Evolutionary conservation across 2,329 filamentous ascomycete genomes (phyloP), one percentile per base, ranked within the genome.

Genomic region (Xylaria sp.): DNA sequence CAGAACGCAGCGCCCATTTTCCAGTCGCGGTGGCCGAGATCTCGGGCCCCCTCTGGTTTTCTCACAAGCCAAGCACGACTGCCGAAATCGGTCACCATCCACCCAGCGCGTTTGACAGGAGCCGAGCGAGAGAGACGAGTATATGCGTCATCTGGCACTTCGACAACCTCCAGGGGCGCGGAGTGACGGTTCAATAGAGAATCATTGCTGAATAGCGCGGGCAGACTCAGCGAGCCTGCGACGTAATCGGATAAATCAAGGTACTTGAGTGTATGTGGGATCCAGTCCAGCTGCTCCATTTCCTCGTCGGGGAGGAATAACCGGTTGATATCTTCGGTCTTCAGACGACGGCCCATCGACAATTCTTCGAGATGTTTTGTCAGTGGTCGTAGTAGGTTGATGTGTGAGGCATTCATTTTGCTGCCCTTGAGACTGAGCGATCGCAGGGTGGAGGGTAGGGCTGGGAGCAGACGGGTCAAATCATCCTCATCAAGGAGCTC

Each of bases 1-100:
- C 93, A 95, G 82, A 90, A 92, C 74, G 89, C 88, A 58, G 92
- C 92, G 39, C 93, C 93, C 91, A 94, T 92, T 84, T 96, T 96
- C 93, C 93, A 96, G 75, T 83, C 82, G 39, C 90, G 84, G 56
- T 83, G 80, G 1, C 89, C 89, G 73, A 90, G 87, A 77, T 91
- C 89, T 65, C 82, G 78, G 64, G 80, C 12, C 4, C 72, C 72
- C 7, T 65, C 65, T 12, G 63, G 66, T 13, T 25, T 63, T 28
- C 70, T 69, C 44, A 94, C 91, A 79, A 94, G 78, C 91, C 91
- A 87, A 78, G 88, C 85, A 58, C 89, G 82, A 76, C 84, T 84
- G 52, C 91, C 88, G 69, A 91, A 90, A 72, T 94, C 91, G 62
- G 89, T 90, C 7, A 91, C 84, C 6, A 86, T 87, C 92, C 92